Evolutionary conservation across 2,329 filamentous ascomycete species (phyloP), one percentile per base, ranked within the genome.

Genomic region (Alternaria rosae): DNA sequence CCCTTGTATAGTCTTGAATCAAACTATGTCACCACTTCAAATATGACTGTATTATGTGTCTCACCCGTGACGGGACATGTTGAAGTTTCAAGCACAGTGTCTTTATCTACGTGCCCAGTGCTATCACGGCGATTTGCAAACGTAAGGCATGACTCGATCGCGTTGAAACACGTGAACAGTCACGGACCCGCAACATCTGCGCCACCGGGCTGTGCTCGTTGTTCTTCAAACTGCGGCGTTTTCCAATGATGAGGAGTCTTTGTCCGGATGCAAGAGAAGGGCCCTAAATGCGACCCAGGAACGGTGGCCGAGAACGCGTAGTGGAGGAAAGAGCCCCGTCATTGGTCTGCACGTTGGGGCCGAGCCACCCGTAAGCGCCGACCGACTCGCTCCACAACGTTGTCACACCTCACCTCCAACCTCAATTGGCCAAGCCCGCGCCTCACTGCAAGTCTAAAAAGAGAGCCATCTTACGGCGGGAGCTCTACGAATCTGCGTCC

Each of bases 381-480:
- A 68, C 67, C 54, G 57, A 25, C 61, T 61, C 55, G 62, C 51
- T 66, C 66, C 63, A 61, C 65, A 47, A 41, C 56, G 44, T 53
- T 58, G 71, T 77, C 72, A 77, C 73, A 76, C 71, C 48, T 63
- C 66, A 66, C 56, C 56, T 53, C 63, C 64, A 61, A 47, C 65
- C 66, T 57, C 69, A 69, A 78, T 77, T 77, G 76, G 75, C 61
- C 59, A 63, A 64, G 58, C 28, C 74, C 70, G 69, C 73, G 74
- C 76, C 74, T 70, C 75, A 69, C 62, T 69, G 68, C 66, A 70
- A 69, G 64, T 66, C 68, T 70, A 66, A 68, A 66, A 67, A 66
- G 56, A 70, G 63, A 62, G 43, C 55, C 64, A 64, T 64, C 65
- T 62, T 74, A 66, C 68, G 68, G 70, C 70, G 71, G 66, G 67